Percentiles rank a stretch among this genome's conserved stretches.
These are phyloP conservation scores for Heracleum sosnowskyi DNA, from an alignment of 129 eudicot genomes.

Conservation along the genomic window DNA sequence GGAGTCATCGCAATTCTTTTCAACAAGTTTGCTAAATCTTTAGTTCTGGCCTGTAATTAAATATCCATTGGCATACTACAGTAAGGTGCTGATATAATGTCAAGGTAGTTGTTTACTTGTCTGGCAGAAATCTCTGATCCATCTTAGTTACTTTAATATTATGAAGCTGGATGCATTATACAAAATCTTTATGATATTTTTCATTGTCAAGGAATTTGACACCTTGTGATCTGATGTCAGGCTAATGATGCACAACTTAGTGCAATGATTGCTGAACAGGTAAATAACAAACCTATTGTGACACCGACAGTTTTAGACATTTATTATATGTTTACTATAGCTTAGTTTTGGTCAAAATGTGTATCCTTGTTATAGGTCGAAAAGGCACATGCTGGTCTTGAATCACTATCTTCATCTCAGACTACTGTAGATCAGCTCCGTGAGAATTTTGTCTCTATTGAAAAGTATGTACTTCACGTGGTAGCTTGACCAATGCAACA, in stretches of 20 bases:
- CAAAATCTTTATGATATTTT: not conserved
- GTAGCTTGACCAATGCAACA: not conserved
- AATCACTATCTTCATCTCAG: constrained; percentile 71
- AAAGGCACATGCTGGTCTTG: constrained; percentile 91
- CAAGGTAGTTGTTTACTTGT: not conserved
- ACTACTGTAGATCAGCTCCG: constrained; percentile 68
- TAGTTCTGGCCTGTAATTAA: not conserved
- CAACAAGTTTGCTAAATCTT: not conserved
- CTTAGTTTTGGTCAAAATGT: not conserved
- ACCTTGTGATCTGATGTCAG: constrained; percentile 29
- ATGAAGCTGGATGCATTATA: not conserved
- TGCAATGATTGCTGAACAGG: constrained; percentile 99
- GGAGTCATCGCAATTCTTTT: not conserved
- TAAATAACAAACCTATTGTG: constrained; percentile 10
- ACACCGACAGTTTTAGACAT: not conserved
- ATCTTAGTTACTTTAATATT: not conserved
- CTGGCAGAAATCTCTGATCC: not conserved
- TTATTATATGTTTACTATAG: not conserved
- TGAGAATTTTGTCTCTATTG: constrained; percentile 72
- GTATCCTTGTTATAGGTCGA: constrained; percentile 60
- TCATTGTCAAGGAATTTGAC: not conserved
- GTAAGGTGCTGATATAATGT: not conserved
- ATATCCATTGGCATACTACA: not conserved
- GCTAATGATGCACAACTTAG: constrained; percentile 99
- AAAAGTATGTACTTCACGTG: constrained; percentile 42